phyloP scores from a whole-genome alignment of 2,329 filamentous ascomycete species.

The Rutstroemia sp. region DNA sequence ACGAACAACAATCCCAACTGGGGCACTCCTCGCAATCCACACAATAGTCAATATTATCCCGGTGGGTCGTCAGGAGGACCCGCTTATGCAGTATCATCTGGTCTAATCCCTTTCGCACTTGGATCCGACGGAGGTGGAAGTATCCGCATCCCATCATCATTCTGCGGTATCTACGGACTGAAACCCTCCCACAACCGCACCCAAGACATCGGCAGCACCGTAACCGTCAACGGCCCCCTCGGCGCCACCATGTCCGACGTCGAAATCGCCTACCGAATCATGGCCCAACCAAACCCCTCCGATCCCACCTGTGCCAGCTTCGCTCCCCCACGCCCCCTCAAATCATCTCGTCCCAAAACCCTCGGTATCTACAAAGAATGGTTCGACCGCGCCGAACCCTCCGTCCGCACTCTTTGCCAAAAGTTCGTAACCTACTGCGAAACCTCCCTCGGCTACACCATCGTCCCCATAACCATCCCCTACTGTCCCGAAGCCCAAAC shows the following conservation, averaged over 20 bases:
- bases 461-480: constrained; percentile 57
- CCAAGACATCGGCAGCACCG: constrained; percentile 44
- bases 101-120: constrained; percentile 57
- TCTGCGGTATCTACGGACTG: constrained; percentile 57
- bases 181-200: constrained; percentile 72
- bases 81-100: constrained; percentile 69
- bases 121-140: constrained; percentile 82
- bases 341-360: constrained; percentile 38
- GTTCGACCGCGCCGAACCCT: constrained; percentile 60
- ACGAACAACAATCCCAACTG: constrained; percentile 83
- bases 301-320: constrained; percentile 57
- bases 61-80: constrained; percentile 91
- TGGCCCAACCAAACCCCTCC: constrained; percentile 62
- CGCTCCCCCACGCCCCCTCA: constrained; percentile 39
- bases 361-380: constrained; percentile 64
- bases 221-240: constrained; percentile 66
- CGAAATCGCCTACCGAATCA: constrained; percentile 72
- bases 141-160: constrained; percentile 36
- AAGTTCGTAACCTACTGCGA: constrained; percentile 52
- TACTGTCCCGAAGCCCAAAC: constrained; percentile 63
- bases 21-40: constrained; percentile 71
- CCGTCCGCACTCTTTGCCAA: constrained; percentile 56
- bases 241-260: constrained; percentile 71
- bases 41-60: constrained; percentile 65
- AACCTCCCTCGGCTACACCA: constrained; percentile 41